Evolutionary conservation across 306 rosid species (phyloP).

Genomic region (Begonia masoniana): DNA sequence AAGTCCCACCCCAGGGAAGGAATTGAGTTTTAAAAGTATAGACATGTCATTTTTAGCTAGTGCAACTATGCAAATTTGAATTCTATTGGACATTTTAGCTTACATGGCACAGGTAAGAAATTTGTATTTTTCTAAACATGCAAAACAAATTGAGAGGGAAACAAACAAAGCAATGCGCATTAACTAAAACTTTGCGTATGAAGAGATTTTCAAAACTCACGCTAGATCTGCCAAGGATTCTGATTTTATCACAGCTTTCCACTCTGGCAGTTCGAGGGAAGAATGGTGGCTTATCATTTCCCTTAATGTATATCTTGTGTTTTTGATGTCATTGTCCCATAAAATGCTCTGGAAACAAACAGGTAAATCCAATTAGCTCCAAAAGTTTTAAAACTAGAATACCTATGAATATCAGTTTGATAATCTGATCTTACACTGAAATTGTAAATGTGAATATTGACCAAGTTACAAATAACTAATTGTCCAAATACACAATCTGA

Average conservation of each 20-base stretch:
- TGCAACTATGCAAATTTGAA: no score
- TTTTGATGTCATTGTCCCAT: constrained; percentile 85
- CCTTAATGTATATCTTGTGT: constrained; percentile 67
- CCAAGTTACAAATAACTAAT: no score
- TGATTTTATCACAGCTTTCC: constrained; percentile 67
- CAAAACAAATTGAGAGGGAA: not conserved
- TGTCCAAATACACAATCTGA: no score
- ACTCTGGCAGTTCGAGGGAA: constrained; percentile 62
- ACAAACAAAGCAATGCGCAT: not conserved
- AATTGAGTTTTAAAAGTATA: no score
- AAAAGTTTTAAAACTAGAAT: no score
- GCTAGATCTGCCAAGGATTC: constrained; percentile 58
- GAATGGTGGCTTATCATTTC: constrained; percentile 71
- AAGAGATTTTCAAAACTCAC: constrained; percentile 31
- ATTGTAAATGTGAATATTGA: not conserved
- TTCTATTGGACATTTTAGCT: no score
- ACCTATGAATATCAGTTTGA: no score
- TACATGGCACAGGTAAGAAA: not conserved
- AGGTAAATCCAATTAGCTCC: constrained; percentile 1
- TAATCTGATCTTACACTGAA: no score
- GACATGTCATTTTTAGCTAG: no score
- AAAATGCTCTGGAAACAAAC: constrained; percentile 58
- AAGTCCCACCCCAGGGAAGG: no score
- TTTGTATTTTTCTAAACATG: not conserved
- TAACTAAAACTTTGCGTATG: not conserved